A percentile compares a stretch with the other conserved stretches of the same genome.
Evolutionary conservation across 805 yeast genomes (phyloP).

Genomic region (Candida alai): DNA sequence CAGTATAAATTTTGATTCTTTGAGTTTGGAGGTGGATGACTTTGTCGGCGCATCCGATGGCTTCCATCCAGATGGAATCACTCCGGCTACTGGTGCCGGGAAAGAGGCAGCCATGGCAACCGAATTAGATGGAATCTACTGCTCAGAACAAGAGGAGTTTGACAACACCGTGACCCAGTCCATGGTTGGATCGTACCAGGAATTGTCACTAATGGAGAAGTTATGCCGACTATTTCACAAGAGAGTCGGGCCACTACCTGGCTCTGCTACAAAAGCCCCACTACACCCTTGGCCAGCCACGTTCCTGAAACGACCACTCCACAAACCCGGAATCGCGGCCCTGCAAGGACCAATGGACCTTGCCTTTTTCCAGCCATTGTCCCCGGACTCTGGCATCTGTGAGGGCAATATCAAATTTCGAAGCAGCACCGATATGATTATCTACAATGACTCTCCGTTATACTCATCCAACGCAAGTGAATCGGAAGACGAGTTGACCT

Average conservation of each 20-base stretch:
- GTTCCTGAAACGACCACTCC: neutral
- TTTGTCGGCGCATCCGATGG: neutral
- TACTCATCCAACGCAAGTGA: neutral
- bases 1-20: conserved; percentile 8
- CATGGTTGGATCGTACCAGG: conserved; percentile 2
- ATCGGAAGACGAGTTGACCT: neutral
- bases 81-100: no score
- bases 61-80: no score
- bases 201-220: conserved; percentile 2
- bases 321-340: neutral
- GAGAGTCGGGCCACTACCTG: no score
- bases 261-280: no score
- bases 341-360: conserved; percentile 2
- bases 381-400: neutral
- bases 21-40: conserved; percentile 6
- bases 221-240: neutral
- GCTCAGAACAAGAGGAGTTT: conserved; percentile 1
- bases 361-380: neutral
- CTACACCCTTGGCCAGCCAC: no score
- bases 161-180: neutral
- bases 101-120: neutral
- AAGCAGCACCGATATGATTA: conserved; percentile 2
- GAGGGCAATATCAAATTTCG: conserved; percentile 4
- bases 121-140: no score
- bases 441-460: conserved; percentile 1